These are phyloP conservation scores for Beauveria rudraprayagi DNA, from an alignment of 2,329 filamentous ascomycete species.

Conservation along the genomic window DNA sequence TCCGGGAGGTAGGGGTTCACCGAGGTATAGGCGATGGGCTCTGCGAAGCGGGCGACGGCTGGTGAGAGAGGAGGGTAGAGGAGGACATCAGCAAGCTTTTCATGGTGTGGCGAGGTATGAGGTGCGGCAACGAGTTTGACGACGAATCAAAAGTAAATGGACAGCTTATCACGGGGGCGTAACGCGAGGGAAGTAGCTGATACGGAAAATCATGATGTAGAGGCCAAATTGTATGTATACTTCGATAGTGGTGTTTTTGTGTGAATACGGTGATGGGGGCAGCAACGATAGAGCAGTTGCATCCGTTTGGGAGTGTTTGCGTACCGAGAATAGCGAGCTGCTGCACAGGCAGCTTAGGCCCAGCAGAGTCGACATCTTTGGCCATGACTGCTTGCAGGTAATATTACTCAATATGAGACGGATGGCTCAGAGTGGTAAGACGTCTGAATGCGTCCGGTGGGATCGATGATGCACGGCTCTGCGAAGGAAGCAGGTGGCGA, in stretches of 20 bases:
- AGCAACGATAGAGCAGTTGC: no score
- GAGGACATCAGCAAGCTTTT: background rate
- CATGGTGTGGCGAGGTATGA: background rate
- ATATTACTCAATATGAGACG: background rate
- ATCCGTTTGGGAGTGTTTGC: slow-evolving; percentile 17
- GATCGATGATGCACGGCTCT: background rate
- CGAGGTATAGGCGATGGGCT: slow-evolving; percentile 65
- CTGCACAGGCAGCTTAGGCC: slow-evolving; percentile 62
- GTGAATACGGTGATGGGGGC: no score
- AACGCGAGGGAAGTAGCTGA: no score
- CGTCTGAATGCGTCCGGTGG: background rate
- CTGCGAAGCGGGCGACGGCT: slow-evolving; percentile 73
- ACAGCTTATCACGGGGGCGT: no score
- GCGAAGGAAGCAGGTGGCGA: background rate
- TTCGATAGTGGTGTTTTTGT: no score
- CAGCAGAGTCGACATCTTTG: slow-evolving; percentile 16
- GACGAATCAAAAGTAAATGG: background rate
- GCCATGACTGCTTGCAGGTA: background rate
- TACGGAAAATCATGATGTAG: no score
- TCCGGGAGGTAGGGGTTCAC: slow-evolving; percentile 66
- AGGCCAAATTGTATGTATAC: no score
- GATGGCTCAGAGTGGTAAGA: background rate
- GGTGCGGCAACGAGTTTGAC: background rate
- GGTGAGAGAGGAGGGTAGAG: background rate
- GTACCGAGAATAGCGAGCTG: slow-evolving; percentile 73